Percentiles rank a stretch among this genome's conserved stretches.
These are phyloP conservation scores for Juncus inflexus DNA, from an alignment of 176 grass and related monocot species.

Conservation along the genomic window DNA sequence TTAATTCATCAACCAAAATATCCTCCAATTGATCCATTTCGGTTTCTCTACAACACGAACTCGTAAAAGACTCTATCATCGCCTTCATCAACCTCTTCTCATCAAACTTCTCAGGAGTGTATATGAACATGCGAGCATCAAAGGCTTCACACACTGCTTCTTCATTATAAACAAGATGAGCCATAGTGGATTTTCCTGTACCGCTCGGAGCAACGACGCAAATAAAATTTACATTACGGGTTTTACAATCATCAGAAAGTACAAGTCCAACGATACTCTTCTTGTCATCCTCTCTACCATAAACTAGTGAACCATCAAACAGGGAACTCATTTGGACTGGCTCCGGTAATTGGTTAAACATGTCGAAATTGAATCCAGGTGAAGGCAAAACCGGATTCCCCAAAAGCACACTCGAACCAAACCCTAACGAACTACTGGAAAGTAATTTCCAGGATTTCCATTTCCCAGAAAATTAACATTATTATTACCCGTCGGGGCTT, in stretches of 20 bases:
- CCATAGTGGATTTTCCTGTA: slow-evolving; percentile 28
- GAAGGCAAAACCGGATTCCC: slow-evolving; percentile 53
- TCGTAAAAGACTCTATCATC: background rate
- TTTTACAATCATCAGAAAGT: background rate
- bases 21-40: background rate
- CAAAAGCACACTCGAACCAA: slow-evolving; percentile 62
- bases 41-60: background rate
- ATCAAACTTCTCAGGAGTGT: slow-evolving; percentile 11
- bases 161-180: slow-evolving; percentile 20
- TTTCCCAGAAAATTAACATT: too few relatives aligned
- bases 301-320: too few relatives aligned
- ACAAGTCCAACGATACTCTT: background rate
- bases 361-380: slow-evolving; percentile 27
- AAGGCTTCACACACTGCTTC: slow-evolving; percentile 8
- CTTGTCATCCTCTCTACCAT: background rate
- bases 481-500: background rate
- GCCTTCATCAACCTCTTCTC: background rate
- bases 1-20: slow-evolving; percentile 1
- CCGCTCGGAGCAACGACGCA: slow-evolving; percentile 4
- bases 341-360: slow-evolving; percentile 22
- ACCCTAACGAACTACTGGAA: slow-evolving; percentile 48
- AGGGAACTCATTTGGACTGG: too few relatives aligned
- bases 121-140: slow-evolving; percentile 25
- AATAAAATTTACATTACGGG: background rate
- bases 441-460: background rate